Percentiles rank a stretch among this genome's conserved stretches.
These are phyloP conservation scores for Punica granatum DNA, from an alignment of 345 rosid genomes.

Conservation along the genomic window DNA sequence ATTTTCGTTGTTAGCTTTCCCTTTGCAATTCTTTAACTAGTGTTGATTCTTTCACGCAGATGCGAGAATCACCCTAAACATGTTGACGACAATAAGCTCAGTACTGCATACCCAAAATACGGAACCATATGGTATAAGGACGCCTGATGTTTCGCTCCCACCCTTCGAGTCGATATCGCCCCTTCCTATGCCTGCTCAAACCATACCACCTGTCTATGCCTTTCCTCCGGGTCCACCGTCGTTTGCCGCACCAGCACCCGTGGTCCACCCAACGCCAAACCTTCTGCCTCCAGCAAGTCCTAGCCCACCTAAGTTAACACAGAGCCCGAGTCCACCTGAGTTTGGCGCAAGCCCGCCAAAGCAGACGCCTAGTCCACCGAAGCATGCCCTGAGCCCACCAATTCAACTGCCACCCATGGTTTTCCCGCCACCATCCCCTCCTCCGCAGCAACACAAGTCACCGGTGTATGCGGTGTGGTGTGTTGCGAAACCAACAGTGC, in stretches of 20 bases:
- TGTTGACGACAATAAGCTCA: not conserved
- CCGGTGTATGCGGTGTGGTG: slow-evolving; percentile 13
- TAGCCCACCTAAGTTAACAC: not conserved
- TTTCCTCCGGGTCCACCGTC: not conserved
- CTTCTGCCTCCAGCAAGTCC: not conserved
- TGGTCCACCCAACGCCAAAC: not conserved
- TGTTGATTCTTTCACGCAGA: not conserved
- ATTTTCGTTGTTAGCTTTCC: not conserved
- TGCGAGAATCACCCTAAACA: not conserved
- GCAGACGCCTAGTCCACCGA: not conserved
- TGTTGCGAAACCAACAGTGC: slow-evolving; percentile 16
- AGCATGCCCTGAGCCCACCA: not conserved
- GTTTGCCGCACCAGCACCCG: not conserved
- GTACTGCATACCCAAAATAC: not conserved
- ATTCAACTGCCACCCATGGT: not conserved
- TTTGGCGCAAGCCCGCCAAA: not conserved
- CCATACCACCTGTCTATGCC: not conserved
- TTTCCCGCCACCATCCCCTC: slow-evolving; percentile 1
- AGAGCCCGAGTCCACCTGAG: not conserved
- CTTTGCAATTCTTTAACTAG: not conserved
- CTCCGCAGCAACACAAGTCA: slow-evolving; percentile 4
- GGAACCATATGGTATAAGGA: not conserved
- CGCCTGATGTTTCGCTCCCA: not conserved
- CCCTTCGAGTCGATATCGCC: slow-evolving; percentile 7
- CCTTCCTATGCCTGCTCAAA: not conserved